These are phyloP conservation scores for Linnemannia zychae DNA, from an alignment of 192 early-diverging fungal genomes.

Conservation along the genomic window DNA sequence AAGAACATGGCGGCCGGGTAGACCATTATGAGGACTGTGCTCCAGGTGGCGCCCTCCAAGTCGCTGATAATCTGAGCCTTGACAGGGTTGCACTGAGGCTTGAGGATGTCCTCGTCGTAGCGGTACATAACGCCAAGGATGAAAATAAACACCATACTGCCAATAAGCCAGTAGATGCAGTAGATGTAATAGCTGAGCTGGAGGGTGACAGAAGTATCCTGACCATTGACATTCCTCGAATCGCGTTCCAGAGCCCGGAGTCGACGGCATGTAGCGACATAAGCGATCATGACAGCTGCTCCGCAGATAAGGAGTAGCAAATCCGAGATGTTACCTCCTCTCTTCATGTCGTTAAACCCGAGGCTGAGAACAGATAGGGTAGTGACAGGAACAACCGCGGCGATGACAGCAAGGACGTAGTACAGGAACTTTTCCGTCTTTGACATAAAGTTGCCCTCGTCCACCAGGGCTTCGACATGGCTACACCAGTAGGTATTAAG, in stretches of 20 bases:
- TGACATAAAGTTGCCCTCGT: constrained; percentile 55
- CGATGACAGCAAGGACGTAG: constrained; percentile 18
- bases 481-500: constrained; percentile 53
- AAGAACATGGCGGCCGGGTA: constrained; percentile 54
- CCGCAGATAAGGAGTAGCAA: constrained; percentile 14
- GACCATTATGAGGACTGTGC: constrained; percentile 31
- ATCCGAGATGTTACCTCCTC: constrained; percentile 1
- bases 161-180: constrained; percentile 49
- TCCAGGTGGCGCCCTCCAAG: constrained; percentile 34
- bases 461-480: constrained; percentile 46
- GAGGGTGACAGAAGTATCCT: constrained; percentile 40
- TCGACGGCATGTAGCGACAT: constrained; percentile 27
- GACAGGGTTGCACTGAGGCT: not conserved
- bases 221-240: constrained; percentile 44
- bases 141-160: constrained; percentile 32
- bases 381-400: constrained; percentile 14
- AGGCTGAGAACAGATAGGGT: not conserved
- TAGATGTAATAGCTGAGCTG: constrained; percentile 43
- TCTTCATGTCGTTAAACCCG: not conserved
- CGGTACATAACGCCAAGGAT: constrained; percentile 32
- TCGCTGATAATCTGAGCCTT: constrained; percentile 37
- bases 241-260: constrained; percentile 41
- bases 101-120: not conserved
- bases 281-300: constrained; percentile 18
- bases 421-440: constrained; percentile 42